phyloP scores from a whole-genome alignment of 176 grass and related monocot species.

The Rhipidocladum racemiflorum region DNA sequence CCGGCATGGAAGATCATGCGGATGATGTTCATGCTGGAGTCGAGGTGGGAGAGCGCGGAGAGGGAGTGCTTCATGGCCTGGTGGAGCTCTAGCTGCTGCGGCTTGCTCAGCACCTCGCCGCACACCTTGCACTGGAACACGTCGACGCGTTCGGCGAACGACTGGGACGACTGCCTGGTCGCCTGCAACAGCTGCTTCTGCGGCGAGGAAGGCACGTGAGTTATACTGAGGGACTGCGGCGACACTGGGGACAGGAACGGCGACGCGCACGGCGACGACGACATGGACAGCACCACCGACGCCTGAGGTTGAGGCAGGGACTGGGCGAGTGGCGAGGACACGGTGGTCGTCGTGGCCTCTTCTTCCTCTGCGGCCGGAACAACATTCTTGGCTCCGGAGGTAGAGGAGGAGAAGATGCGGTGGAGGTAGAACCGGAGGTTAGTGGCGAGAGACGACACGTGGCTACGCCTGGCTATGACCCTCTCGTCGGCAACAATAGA shows the following conservation, averaged over 20 bases:
- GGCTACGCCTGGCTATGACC: constrained; percentile 13
- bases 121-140: constrained; percentile 73
- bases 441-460: constrained; percentile 35
- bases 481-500: background rate
- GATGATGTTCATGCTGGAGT: constrained; percentile 77
- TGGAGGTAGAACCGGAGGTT: constrained; percentile 41
- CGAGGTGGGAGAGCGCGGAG: constrained; percentile 57
- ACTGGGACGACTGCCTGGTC: constrained; percentile 39
- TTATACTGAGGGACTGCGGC: constrained; percentile 21
- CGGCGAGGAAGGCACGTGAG: constrained; percentile 17
- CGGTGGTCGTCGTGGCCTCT: background rate
- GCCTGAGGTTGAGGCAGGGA: constrained; percentile 23
- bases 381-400: background rate
- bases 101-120: constrained; percentile 63
- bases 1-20: constrained; percentile 85
- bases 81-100: constrained; percentile 80
- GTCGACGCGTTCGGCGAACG: constrained; percentile 44
- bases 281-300: constrained; percentile 40
- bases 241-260: constrained; percentile 39
- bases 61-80: constrained; percentile 69
- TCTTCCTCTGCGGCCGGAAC: constrained; percentile 1
- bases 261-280: constrained; percentile 41
- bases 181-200: constrained; percentile 11
- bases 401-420: constrained; percentile 47
- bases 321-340: constrained; percentile 15